These are phyloP conservation scores for Stachybotrys elegans DNA, from an alignment of 2,329 filamentous ascomycete genomes.

Conservation along the genomic window DNA sequence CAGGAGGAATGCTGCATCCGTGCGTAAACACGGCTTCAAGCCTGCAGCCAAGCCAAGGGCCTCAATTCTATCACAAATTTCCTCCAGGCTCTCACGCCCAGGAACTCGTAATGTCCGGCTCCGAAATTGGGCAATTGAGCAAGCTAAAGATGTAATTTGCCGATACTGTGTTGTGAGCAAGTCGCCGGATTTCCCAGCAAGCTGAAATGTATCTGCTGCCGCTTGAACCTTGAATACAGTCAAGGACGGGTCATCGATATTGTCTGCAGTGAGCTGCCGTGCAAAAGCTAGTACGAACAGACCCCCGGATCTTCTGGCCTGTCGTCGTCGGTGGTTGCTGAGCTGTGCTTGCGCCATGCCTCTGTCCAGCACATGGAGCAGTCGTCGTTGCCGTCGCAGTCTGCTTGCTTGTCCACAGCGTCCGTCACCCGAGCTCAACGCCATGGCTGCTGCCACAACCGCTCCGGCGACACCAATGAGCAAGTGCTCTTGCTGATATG, in stretches of 20 bases:
- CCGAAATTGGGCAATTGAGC: conserved; percentile 42
- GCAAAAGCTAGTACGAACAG: conserved; percentile 20
- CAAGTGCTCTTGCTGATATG: conserved; percentile 13
- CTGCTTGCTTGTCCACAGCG: not conserved
- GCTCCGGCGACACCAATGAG: conserved; percentile 24
- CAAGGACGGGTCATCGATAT: conserved; percentile 8
- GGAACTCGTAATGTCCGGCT: conserved; percentile 34
- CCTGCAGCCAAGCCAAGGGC: conserved; percentile 23
- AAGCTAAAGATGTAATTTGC: conserved; percentile 32
- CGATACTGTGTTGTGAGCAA: conserved; percentile 16
- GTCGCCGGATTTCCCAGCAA: conserved; percentile 10
- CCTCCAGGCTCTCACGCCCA: conserved; percentile 29
- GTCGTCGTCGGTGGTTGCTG: not conserved
- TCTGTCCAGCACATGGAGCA: not conserved
- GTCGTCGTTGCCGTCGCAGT: not conserved
- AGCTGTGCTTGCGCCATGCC: not conserved
- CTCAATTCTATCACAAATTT: conserved; percentile 36
- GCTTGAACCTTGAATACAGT: conserved; percentile 11
- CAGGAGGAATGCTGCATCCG: conserved; percentile 45
- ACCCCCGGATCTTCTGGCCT: conserved; percentile 11
- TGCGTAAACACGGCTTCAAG: conserved; percentile 31
- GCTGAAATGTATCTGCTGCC: conserved; percentile 14
- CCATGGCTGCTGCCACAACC: conserved; percentile 20
- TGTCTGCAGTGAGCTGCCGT: conserved; percentile 18
- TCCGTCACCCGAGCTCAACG: conserved; percentile 11